A percentile compares a stretch with the other conserved stretches of the same genome.
Evolutionary conservation across 2,329 filamentous ascomycete genomes (phyloP).

Genomic region (Neopestalotiopsis sp.): DNA sequence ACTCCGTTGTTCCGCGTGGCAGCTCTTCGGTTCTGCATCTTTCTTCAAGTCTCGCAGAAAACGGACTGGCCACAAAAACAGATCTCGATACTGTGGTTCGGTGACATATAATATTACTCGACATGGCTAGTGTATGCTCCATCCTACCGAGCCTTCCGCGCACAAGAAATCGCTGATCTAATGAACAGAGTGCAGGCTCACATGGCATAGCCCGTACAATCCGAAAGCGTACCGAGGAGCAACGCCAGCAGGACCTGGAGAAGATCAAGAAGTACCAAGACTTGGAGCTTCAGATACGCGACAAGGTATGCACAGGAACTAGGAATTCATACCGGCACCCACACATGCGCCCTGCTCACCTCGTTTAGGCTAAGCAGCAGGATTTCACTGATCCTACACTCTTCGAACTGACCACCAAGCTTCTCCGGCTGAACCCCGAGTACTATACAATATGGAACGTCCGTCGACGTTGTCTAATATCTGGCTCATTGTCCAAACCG

Average conservation of each 20-base stretch:
- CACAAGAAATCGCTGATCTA: constrained; percentile 13
- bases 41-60: background rate
- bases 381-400: constrained; percentile 59
- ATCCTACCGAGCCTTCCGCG: background rate
- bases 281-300: constrained; percentile 71
- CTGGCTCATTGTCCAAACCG: constrained; percentile 61
- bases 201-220: constrained; percentile 81
- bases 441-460: constrained; percentile 94
- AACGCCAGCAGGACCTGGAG: constrained; percentile 72
- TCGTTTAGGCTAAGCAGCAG: constrained; percentile 42
- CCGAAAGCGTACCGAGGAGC: constrained; percentile 69
- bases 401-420: constrained; percentile 72
- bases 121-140: constrained; percentile 37
- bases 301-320: constrained; percentile 55
- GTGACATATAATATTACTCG: background rate
- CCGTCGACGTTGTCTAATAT: constrained; percentile 73
- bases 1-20: background rate
- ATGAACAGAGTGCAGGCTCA: constrained; percentile 50
- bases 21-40: background rate
- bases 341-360: background rate
- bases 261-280: constrained; percentile 79
- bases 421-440: constrained; percentile 80
- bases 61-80: background rate
- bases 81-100: background rate
- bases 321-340: constrained; percentile 10